A percentile compares a stretch with the other conserved stretches of the same genome.
phyloP scores from a whole-genome alignment of 1,284 basidiomycete genomes.

The Afroboletus lepidellus region DNA sequence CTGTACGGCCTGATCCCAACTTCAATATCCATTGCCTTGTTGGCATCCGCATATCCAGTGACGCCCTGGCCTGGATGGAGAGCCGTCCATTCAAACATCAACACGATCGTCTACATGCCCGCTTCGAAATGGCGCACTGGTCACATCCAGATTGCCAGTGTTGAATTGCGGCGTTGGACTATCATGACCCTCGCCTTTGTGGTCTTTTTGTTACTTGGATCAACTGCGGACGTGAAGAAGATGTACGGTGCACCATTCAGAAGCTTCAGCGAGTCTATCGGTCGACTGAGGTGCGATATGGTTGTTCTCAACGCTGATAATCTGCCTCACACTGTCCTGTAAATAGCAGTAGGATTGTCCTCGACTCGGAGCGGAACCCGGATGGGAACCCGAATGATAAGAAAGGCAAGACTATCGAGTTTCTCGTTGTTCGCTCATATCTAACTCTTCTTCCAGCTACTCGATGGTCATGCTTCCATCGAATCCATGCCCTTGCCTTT shows the following conservation, averaged over 20 bases:
- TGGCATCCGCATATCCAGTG: conserved; percentile 11
- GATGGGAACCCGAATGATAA: not conserved
- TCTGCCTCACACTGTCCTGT: not conserved
- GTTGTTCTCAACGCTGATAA: not conserved
- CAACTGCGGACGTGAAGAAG: conserved; percentile 20
- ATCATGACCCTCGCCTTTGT: conserved; percentile 15
- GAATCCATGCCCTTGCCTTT: not conserved
- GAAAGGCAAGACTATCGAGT: not conserved
- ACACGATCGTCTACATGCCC: conserved; percentile 9
- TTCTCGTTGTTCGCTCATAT: not conserved
- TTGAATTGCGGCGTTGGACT: conserved; percentile 25
- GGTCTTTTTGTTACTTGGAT: conserved; percentile 28
- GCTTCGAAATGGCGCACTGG: conserved; percentile 14
- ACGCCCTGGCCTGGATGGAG: conserved; percentile 26
- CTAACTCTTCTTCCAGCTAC: not conserved
- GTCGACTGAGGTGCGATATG: conserved; percentile 6
- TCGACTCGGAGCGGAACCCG: not conserved
- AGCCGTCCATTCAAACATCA: conserved; percentile 16
- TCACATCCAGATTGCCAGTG: not conserved
- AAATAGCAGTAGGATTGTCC: not conserved
- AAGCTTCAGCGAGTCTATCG: not conserved
- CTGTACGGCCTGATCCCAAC: conserved; percentile 21
- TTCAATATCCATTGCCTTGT: conserved; percentile 14
- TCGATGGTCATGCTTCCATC: not conserved
- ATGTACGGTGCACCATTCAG: conserved; percentile 16